These are phyloP conservation scores for Mollisia scopiformis DNA, from an alignment of 2,329 filamentous ascomycete genomes.

Conservation along the genomic window DNA sequence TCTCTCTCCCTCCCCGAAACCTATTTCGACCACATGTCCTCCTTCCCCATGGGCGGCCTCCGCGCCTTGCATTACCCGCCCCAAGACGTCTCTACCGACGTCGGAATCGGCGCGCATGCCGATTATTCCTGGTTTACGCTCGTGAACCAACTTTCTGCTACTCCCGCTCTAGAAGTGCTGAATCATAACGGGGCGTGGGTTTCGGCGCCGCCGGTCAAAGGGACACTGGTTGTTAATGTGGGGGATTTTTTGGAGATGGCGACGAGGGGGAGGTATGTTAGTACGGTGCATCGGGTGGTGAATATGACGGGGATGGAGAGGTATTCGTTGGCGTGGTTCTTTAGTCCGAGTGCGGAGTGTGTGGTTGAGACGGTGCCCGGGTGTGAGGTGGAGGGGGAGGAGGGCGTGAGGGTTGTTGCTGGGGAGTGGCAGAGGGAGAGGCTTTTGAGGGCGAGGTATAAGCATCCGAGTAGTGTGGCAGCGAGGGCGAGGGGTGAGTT, in stretches of 20 bases:
- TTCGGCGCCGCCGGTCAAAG: conserved; percentile 43
- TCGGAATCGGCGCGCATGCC: conserved; percentile 41
- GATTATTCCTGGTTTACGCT: conserved; percentile 50
- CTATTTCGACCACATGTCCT: conserved; percentile 55
- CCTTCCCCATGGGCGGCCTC: conserved; percentile 46
- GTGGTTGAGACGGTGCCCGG: conserved; percentile 11
- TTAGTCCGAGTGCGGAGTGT: conserved; percentile 43
- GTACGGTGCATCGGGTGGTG: conserved; percentile 47
- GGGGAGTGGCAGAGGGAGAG: conserved; percentile 14
- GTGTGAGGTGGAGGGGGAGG: conserved; percentile 2
- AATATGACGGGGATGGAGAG: conserved; percentile 23
- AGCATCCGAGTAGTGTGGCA: conserved; percentile 20
- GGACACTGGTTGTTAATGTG: conserved; percentile 48
- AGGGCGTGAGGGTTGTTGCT: conserved; percentile 4
- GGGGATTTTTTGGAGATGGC: conserved; percentile 47
- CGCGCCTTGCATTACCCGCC: conserved; percentile 43
- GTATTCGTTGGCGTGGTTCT: conserved; percentile 50
- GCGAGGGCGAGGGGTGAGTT: conserved; percentile 9
- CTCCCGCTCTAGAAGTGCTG: conserved; percentile 48
- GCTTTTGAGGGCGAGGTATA: conserved; percentile 13
- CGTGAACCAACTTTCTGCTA: conserved; percentile 44
- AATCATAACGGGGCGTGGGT: conserved; percentile 46
- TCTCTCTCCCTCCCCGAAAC: conserved; percentile 52
- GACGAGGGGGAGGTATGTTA: conserved; percentile 45
- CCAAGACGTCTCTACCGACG: conserved; percentile 27